Conservation (phyloP, 2,329 filamentous ascomycete genomes). For the Paramyrothecium roridum region DNA sequence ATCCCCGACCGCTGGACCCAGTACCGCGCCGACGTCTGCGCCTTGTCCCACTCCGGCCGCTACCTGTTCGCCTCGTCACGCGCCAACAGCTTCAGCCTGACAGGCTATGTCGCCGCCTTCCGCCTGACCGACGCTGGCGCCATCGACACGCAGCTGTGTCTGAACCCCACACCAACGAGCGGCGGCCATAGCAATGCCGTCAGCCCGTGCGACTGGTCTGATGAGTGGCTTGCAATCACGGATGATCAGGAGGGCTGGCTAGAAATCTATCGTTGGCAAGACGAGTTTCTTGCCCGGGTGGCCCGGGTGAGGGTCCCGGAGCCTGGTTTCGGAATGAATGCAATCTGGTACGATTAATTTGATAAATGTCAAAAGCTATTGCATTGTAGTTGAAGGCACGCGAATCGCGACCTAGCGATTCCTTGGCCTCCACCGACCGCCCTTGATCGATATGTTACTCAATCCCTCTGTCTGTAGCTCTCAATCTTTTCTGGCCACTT, state of each 20-base stretch:
- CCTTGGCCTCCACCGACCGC: no score
- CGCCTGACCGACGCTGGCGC: constrained; percentile 64
- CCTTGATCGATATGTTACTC: no score
- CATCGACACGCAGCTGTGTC: constrained; percentile 73
- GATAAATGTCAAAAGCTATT: background rate
- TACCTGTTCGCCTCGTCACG: constrained; percentile 86
- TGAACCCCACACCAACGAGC: constrained; percentile 82
- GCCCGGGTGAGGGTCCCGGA: constrained; percentile 75
- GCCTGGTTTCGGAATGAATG: constrained; percentile 94
- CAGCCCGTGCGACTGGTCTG: constrained; percentile 77
- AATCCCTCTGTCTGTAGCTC: no score
- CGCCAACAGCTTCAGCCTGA: constrained; percentile 70
- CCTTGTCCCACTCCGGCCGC: constrained; percentile 62
- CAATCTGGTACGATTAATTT: constrained; percentile 78
- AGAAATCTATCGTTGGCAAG: constrained; percentile 83
- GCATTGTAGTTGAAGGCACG: no score
- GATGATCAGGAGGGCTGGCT: constrained; percentile 86
- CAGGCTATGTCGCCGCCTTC: constrained; percentile 82
- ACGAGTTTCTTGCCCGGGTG: constrained; percentile 76
- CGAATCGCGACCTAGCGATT: no score
- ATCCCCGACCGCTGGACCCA: constrained; percentile 52
- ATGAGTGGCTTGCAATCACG: constrained; percentile 87
- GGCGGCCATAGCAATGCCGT: constrained; percentile 88
- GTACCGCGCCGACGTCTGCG: constrained; percentile 85
- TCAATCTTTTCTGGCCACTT: no score